Evolutionary conservation across 176 grass and related monocot species (phyloP).

Genomic region (Alloteropsis semialata): DNA sequence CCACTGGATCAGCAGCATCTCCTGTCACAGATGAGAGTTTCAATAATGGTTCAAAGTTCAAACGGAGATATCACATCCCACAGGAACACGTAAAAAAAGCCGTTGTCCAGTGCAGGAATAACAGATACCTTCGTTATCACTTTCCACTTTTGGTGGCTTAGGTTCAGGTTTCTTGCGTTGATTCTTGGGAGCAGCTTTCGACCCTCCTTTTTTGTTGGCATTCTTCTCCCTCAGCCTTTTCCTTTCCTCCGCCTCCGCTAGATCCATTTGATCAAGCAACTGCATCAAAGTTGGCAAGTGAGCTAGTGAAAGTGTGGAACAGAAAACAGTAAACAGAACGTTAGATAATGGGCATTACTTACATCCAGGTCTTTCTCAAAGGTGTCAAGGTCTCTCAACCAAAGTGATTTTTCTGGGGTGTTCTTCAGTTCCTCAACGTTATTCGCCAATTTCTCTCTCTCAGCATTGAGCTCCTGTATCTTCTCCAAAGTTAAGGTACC

Average conservation of each 20-base stretch:
- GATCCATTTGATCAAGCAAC: constrained; percentile 45
- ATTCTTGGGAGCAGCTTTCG: constrained; percentile 29
- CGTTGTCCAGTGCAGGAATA: neutral
- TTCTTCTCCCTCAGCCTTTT: constrained; percentile 18
- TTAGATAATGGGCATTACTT: constrained; percentile 6
- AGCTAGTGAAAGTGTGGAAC: neutral
- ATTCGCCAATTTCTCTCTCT: constrained; percentile 42
- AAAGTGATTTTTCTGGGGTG: constrained; percentile 48
- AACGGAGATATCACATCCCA: neutral
- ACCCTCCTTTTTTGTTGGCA: neutral
- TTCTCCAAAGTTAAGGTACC: constrained; percentile 84
- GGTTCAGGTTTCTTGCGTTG: constrained; percentile 44
- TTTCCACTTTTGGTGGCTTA: constrained; percentile 28
- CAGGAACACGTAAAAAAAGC: neutral
- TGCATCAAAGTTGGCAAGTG: constrained; percentile 4
- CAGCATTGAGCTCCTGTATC: constrained; percentile 46
- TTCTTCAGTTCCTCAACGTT: constrained; percentile 50
- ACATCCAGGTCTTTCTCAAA: constrained; percentile 83
- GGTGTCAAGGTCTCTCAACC: constrained; percentile 76
- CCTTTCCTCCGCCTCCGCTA: constrained; percentile 16
- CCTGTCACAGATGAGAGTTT: neutral
- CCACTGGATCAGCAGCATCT: constrained; percentile 14
- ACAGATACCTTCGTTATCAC: constrained; percentile 4
- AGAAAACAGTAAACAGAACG: neutral
- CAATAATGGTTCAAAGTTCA: neutral